Base-by-base conservation (phyloP, 2,329 filamentous ascomycete species). In the Sclerotinia trifoliorum region DNA sequence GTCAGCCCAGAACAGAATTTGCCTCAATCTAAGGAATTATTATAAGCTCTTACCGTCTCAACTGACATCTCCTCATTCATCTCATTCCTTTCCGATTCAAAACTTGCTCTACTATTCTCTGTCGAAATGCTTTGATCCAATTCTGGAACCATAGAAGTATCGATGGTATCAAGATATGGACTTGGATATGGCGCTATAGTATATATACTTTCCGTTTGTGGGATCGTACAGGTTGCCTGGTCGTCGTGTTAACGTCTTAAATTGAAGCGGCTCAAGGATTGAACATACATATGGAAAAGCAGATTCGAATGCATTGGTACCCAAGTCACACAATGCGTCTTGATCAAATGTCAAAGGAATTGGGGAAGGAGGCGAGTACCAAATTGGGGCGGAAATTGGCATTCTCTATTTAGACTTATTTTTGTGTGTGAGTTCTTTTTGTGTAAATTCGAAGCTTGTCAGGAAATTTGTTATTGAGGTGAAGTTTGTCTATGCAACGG, bases 231-330 rank as follows among this genome's bases (percentile, higher is more conserved):
- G 15, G 51, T 46, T 61, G 52, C 55, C 32, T 61, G 49, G 62
- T 46, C 26, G n/a, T 46, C 26, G 13, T 62, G 49, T 67, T 55
- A 67, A 15, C 5, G 2, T 5, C 42, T 57, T 21, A 17, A 29
- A 32, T 8, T 24, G 11, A 67, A 26, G 39, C 19, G 29, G 10
- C 21, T 19, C n/a, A 21, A 39, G 39, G 29, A 35, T 24, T 13
- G 35, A 63, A 63, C 65, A 46, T 67, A 67, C 65, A 35, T 67
- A 63, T 54, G 65, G 60, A 48, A 51, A 67, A 10, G 35, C 26
- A 46, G 57, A 29, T 24, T 62, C 48, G 21, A 67, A 67, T 52
- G 8, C 52, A n/a, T 55, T 39, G 26, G 60, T 67, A 29, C 32
- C 21, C 19, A 67, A 21, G 19, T 67, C 65, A 67, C 56, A 61